Base-by-base conservation (phyloP, 2,329 filamentous ascomycete species). In the Blastomyces silverae region DNA sequence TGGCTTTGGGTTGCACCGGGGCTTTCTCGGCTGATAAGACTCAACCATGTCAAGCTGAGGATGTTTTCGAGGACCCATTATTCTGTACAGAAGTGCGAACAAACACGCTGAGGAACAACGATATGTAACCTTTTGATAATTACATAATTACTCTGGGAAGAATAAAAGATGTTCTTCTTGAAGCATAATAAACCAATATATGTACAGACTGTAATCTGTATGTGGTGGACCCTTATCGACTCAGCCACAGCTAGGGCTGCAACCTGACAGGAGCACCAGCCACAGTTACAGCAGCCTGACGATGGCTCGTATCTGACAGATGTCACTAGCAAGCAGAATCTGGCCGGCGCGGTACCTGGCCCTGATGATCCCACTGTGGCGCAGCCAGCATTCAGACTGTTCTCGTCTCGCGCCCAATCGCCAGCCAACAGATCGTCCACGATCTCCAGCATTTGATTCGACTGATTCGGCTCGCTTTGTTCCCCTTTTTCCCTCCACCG, bases 161-260 rank as follows among this genome's bases (percentile, higher is more conserved):
- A 20, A 20, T 17, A 20, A 20, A 3, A 5, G 42, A 44, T 15
- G 2, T 6, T 44, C 20, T 20, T n/a, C n/a, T 48, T 22, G n/a
- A 48, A 17, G 20, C 10, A 37, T 37, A 31, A n/a, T n/a, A n/a
- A n/a, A n/a, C n/a, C n/a, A n/a, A n/a, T n/a, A n/a, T n/a, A n/a
- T n/a, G n/a, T n/a, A n/a, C n/a, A n/a, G n/a, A n/a, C n/a, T n/a
- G n/a, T n/a, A n/a, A n/a, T n/a, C n/a, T n/a, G n/a, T n/a, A n/a
- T 34, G 31, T 34, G 17, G 48, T 20, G 20, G 48, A n/a, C n/a
- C 20, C n/a, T 48, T 52, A 53, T 55, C 25, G 28, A 20, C 31
- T 34, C 53, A 56, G 53, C 25, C 28, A 56, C 53, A 34, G 28
- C 53, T 56, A 56, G n/a, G 48, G 22, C 48, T 52, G 48, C 20